These are phyloP conservation scores for Mycena capillaripes DNA, from an alignment of 768 basidiomycete genomes.

Conservation along the genomic window DNA sequence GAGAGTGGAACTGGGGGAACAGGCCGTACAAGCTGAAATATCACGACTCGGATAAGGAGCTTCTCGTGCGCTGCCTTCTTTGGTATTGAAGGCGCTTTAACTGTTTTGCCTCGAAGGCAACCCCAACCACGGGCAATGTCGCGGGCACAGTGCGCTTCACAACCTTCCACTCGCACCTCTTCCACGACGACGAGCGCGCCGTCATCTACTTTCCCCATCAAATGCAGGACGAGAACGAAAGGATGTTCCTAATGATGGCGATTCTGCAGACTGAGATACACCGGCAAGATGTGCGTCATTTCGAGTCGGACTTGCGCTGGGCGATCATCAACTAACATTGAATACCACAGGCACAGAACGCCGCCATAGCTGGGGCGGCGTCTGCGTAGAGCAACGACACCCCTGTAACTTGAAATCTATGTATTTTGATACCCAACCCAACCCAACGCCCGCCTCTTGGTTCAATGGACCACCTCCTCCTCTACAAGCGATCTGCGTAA, in stretches of 20 bases:
- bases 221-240: slow-evolving; percentile 26
- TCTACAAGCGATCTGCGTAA: no score
- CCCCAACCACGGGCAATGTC: background rate
- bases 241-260: slow-evolving; percentile 28
- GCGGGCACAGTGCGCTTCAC: slow-evolving; percentile 19
- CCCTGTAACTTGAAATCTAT: background rate
- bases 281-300: slow-evolving; percentile 21
- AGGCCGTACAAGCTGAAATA: slow-evolving; percentile 9
- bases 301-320: background rate
- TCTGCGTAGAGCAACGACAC: background rate
- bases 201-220: slow-evolving; percentile 9
- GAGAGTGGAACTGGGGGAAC: slow-evolving; percentile 17
- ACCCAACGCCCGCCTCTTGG: background rate
- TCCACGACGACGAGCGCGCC: slow-evolving; percentile 14
- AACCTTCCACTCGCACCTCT: background rate
- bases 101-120: background rate
- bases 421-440: background rate
- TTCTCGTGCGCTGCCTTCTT: slow-evolving; percentile 2
- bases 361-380: background rate
- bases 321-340: background rate
- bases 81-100: background rate
- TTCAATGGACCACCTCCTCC: no score
- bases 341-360: background rate
- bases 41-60: slow-evolving; percentile 1
- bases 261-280: slow-evolving; percentile 20